These are phyloP conservation scores for Tetrapyrgos nigripes DNA, from an alignment of 1,284 basidiomycete species.

Conservation along the genomic window DNA sequence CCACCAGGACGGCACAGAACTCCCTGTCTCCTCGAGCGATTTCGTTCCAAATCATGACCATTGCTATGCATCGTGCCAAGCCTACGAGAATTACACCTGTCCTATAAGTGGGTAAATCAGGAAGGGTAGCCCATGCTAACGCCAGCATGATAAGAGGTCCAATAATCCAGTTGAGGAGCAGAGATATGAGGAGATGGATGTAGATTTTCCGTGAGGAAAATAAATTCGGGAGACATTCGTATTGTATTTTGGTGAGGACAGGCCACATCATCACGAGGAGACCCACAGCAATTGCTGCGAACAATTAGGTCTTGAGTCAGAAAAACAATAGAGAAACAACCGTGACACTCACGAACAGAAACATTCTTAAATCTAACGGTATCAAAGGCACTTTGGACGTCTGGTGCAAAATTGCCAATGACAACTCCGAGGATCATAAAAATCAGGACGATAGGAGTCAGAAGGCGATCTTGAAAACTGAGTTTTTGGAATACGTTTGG, in stretches of 20 bases:
- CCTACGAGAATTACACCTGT: slow-evolving; percentile 67
- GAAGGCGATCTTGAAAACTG: slow-evolving; percentile 66
- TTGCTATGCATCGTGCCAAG: slow-evolving; percentile 71
- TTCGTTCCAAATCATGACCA: slow-evolving; percentile 88
- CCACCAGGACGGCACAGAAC: slow-evolving; percentile 79
- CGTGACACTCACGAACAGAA: slow-evolving; percentile 59
- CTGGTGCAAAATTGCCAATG: slow-evolving; percentile 69
- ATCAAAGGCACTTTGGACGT: slow-evolving; percentile 59
- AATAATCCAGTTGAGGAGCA: slow-evolving; percentile 85
- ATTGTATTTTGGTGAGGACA: slow-evolving; percentile 80
- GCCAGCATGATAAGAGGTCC: slow-evolving; percentile 86
- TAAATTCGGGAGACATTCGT: slow-evolving; percentile 70
- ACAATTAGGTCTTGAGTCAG: neutral
- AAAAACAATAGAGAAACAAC: slow-evolving; percentile 23
- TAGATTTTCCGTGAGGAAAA: slow-evolving; percentile 60
- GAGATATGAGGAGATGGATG: slow-evolving; percentile 74
- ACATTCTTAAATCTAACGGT: slow-evolving; percentile 59
- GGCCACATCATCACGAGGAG: slow-evolving; percentile 95
- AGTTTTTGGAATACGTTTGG: slow-evolving; percentile 49
- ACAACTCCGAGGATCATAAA: slow-evolving; percentile 84
- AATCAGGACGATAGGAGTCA: slow-evolving; percentile 76
- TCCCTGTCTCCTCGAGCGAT: slow-evolving; percentile 79
- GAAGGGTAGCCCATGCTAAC: slow-evolving; percentile 86
- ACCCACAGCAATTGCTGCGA: slow-evolving; percentile 74
- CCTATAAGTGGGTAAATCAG: slow-evolving; percentile 72